Evolutionary conservation across 805 yeast species (phyloP), one percentile per base, ranked within the genome.

Genomic region (Clavispora carvajalis): DNA sequence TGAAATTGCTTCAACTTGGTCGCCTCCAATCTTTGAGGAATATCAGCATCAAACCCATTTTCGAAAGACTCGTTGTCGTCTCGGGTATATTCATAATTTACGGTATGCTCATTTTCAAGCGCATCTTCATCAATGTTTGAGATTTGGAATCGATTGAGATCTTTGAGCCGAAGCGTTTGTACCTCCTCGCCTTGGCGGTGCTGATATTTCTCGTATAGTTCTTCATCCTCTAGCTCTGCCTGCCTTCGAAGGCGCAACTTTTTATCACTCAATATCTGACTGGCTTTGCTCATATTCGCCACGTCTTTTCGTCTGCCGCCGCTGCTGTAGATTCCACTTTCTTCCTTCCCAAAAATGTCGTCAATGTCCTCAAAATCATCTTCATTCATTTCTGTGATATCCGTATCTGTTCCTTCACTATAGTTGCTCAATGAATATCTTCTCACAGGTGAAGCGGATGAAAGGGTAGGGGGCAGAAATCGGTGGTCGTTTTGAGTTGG

Each of bases 391-490:
- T 65, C 63, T 2, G 73, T 67, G 26, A 59, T 57, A 37, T 66
- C 71, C 0, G 73, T 68, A 23, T 63, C 69, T 5, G 55, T 51
- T n/a, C 54, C 63, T 40, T 67, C 73, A 40, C 71, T 63, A 43
- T 64, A 65, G 21, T 65, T 69, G 41, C 65, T 57, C 31, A 65
- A 45, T 1, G 65, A 52, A 28, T 53, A 55, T 7, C 61, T 40
- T n/a, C 54, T 43, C 7, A 46, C 31, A 1, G 54, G 54, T 16
- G 51, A 47, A 15, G 42, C 38, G 26, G 46, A 37, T 9, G 48
- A 47, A 3, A 39, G 28, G 4, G 53, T 40, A 25, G 39, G 51
- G 11, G 54, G 54, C 48, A 45, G 49, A 8, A 31, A 21, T 21
- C 15, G 24, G 24, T 35, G 19, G 13, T 22, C 34, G 24, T 17